Percentiles rank a stretch among this genome's conserved stretches.
Conservation (phyloP, 1,284 basidiomycete species). For the Blastosporella zonata region DNA sequence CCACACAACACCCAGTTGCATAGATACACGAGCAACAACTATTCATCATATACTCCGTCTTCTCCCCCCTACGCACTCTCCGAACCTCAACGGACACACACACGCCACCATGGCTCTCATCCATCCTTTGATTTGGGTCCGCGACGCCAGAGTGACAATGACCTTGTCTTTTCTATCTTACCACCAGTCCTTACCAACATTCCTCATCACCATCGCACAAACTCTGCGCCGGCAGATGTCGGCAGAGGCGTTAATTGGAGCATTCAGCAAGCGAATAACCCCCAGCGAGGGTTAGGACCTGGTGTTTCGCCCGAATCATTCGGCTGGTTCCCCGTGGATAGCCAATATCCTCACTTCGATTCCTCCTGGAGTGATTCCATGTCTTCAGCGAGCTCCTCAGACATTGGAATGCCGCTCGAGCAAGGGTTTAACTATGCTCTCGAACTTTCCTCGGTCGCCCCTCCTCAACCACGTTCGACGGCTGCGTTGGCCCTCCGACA, state of each 20-base stretch:
- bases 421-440: constrained; percentile 11
- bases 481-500: constrained; percentile 10
- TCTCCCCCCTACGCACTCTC: constrained; percentile 12
- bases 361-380: constrained; percentile 26
- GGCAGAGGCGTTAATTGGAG: constrained; percentile 13
- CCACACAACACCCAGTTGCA: constrained; percentile 8
- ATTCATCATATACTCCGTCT: constrained; percentile 9
- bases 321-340: constrained; percentile 23
- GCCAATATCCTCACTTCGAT: constrained; percentile 26
- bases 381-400: constrained; percentile 23
- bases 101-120: constrained; percentile 13
- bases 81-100: constrained; percentile 7
- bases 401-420: constrained; percentile 7
- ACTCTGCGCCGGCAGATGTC: constrained; percentile 4
- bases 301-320: constrained; percentile 19
- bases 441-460: constrained; percentile 12
- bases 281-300: constrained; percentile 18
- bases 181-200: constrained; percentile 13
- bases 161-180: constrained; percentile 16
- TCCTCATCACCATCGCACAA: constrained; percentile 2
- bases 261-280: constrained; percentile 7
- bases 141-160: constrained; percentile 12
- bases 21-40: constrained; percentile 8
- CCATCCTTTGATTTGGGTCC: constrained; percentile 2
- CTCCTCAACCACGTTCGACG: constrained; percentile 13